Base-by-base conservation (phyloP, 805 yeast species). In the Candida broadrunensis region DNA sequence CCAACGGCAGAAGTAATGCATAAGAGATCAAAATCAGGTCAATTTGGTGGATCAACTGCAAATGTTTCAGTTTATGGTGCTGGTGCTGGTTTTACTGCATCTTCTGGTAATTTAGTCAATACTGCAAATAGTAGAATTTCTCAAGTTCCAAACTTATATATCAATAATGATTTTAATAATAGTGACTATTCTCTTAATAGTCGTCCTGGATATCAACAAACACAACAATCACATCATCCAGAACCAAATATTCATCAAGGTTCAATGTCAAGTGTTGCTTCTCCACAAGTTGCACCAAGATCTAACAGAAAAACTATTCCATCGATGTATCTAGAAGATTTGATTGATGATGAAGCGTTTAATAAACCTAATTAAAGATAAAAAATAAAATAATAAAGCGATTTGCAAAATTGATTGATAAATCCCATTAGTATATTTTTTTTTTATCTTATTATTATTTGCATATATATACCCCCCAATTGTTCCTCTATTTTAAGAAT, bases 1-100 rank as follows among this genome's bases (percentile, higher is more conserved):
- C 95, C 95, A 25, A 87, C 95, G 1, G 82, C 81, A 14, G 88
- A 85, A 52, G 83, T 82, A 14, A 75, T 81, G 77, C 75, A 73
- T 50, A 69, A 63, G 50, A 60, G 68, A 33, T 58, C 52, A 24
- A 53, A 55, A 35, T 56, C 69, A 4, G 43, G 54, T 34, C 55
- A 52, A 35, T 45, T 45, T 37, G 51, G 44, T 20, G 60, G 58
- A 5, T 54, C 63, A 6, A 44, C 47, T 3, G 33, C 52, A 13
- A 49, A 46, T 33, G 38, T 51, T 23, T 53, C 56, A 23, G 23
- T 46, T 13, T 41, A 42, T 29, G 59, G 55, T 8, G 14, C 12
- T 9, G 24, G 24, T 21, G n/a, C n/a, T n/a, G 24, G 24, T 21
- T 25, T 9, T 25, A 6, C 17, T 29, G 49, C 43, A 13, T 45